Percentiles rank a stretch among this genome's conserved stretches.
These are phyloP conservation scores for Brassica nigra DNA, from an alignment of 345 rosid species.

Conservation along the genomic window DNA sequence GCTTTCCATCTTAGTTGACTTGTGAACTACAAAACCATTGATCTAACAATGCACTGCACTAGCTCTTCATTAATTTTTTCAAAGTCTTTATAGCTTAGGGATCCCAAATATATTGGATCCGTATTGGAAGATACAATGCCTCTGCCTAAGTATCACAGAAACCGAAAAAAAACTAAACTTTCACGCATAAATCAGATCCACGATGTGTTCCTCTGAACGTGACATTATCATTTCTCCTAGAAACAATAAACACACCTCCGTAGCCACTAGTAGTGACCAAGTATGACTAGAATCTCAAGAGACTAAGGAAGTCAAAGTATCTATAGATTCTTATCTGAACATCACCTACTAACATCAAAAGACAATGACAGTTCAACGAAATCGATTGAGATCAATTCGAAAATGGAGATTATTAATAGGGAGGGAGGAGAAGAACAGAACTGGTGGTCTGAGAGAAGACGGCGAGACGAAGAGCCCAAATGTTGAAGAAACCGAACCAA, in stretches of 20 bases:
- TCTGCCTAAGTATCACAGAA: background rate
- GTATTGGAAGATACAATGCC: slow-evolving; percentile 9
- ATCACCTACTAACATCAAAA: background rate
- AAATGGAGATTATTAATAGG: background rate
- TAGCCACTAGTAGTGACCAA: background rate
- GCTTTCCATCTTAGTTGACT: slow-evolving; percentile 1
- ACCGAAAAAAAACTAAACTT: background rate
- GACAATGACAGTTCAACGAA: background rate
- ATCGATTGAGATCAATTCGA: background rate
- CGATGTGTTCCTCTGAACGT: background rate
- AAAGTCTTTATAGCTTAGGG: slow-evolving; percentile 20
- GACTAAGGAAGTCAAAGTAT: slow-evolving; percentile 13
- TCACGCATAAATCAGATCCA: background rate
- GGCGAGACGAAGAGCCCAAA: slow-evolving; percentile 87
- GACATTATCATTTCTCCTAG: slow-evolving; percentile 7
- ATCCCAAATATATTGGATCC: slow-evolving; percentile 6
- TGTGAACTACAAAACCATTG: slow-evolving; percentile 5
- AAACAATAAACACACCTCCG: background rate
- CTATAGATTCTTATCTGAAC: slow-evolving; percentile 5
- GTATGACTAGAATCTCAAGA: background rate
- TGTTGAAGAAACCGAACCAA: slow-evolving; percentile 94
- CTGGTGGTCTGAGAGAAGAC: slow-evolving; percentile 82
- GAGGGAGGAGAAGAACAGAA: slow-evolving; percentile 26
- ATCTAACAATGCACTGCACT: slow-evolving; percentile 24
- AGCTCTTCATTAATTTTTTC: background rate